Percentiles rank a stretch among this genome's conserved stretches.
These are phyloP conservation scores for Chrysoporthe austroafricana DNA, from an alignment of 2,329 filamentous ascomycete genomes.

Conservation along the genomic window DNA sequence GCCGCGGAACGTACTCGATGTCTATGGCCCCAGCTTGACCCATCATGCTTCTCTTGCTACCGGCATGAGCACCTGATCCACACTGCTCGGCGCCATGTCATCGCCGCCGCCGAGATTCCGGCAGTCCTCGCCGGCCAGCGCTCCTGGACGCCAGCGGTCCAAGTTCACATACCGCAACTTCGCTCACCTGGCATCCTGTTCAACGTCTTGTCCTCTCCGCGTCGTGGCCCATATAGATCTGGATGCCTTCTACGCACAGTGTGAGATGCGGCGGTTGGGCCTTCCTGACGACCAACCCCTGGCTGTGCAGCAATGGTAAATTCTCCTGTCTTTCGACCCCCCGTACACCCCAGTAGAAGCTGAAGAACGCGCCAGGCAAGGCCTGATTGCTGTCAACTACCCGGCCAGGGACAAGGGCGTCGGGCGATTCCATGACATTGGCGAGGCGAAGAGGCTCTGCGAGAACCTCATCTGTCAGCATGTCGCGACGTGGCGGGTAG, in stretches of 20 bases:
- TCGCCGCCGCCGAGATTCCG: constrained; percentile 38
- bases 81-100: constrained; percentile 32
- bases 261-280: constrained; percentile 86
- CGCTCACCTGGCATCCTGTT: constrained; percentile 72
- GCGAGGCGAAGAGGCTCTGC: constrained; percentile 85
- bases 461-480: constrained; percentile 85
- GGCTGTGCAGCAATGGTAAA: constrained; percentile 90
- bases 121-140: constrained; percentile 41
- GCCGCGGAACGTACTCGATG: background rate
- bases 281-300: constrained; percentile 77
- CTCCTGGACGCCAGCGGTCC: constrained; percentile 53
- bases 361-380: constrained; percentile 62
- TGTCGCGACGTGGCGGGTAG: constrained; percentile 92
- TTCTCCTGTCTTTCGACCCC: background rate
- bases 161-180: constrained; percentile 86
- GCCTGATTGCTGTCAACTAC: constrained; percentile 95
- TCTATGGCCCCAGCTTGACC: background rate
- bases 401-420: constrained; percentile 82
- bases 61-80: background rate
- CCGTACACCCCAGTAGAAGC: background rate
- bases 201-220: constrained; percentile 75
- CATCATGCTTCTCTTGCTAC: background rate
- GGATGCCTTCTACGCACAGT: constrained; percentile 97
- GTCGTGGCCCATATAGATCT: constrained; percentile 92
- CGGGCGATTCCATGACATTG: constrained; percentile 74